These are phyloP conservation scores for Avena insularis DNA, from an alignment of 176 grass and related monocot genomes.

Conservation along the genomic window DNA sequence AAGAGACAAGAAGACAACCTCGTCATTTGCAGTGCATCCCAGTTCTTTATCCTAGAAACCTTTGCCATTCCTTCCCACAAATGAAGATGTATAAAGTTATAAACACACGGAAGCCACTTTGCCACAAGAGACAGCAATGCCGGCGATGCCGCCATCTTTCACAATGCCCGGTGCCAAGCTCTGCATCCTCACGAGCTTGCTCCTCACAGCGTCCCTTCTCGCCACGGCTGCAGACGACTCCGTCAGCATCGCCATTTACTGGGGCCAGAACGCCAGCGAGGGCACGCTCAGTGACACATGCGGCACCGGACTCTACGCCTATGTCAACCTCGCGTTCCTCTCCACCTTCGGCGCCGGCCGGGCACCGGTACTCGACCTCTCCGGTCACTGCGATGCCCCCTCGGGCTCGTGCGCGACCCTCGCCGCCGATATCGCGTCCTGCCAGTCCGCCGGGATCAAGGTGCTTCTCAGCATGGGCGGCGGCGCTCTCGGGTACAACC, in stretches of 20 bases:
- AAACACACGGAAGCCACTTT: background rate
- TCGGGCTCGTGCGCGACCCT: conserved; percentile 52
- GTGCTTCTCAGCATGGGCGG: conserved; percentile 72
- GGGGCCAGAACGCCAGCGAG: conserved; percentile 71
- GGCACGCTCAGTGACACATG: conserved; percentile 57
- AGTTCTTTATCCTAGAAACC: background rate
- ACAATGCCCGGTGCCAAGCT: conserved; percentile 2
- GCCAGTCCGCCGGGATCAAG: conserved; percentile 62
- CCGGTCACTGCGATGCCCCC: conserved; percentile 46
- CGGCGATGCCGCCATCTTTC: background rate
- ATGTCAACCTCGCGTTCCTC: conserved; percentile 67
- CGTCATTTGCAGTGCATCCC: conserved; percentile 14
- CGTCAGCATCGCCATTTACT: conserved; percentile 64
- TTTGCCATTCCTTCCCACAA: background rate
- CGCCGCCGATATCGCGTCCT: conserved; percentile 51
- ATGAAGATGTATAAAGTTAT: background rate
- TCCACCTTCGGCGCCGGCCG: conserved; percentile 55
- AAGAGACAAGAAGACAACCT: background rate
- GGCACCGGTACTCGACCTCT: conserved; percentile 56
- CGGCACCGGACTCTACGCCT: conserved; percentile 43
- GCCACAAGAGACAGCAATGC: background rate
- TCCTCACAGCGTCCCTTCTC: conserved; percentile 16
- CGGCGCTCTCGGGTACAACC: conserved; percentile 38
- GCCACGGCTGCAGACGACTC: background rate
- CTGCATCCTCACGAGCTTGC: background rate